Evolutionary conservation across 768 basidiomycete species (phyloP), one percentile per base, ranked within the genome.

Genomic region (Rhodotorula paludigena): DNA sequence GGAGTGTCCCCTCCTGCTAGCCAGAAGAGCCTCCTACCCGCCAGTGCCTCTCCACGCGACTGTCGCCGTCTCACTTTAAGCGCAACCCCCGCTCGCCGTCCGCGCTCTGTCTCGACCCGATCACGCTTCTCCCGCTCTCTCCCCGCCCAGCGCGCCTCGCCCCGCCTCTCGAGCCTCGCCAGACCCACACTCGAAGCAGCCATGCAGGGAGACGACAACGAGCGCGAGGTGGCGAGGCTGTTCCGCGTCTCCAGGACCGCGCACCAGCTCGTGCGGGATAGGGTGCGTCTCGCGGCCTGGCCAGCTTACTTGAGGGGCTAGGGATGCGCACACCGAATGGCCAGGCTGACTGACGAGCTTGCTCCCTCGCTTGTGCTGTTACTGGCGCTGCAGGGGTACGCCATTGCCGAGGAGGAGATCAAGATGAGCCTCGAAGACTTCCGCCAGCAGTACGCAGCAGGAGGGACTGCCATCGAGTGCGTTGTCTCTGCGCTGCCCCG

Each of bases 221-320:
- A 73, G 36, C 68, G 69, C 67, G 80, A 81, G 64, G 73, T 79
- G 44, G 76, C 92, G 65, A 87, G 86, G 76, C 83, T 98, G 76
- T 98, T 92, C 91, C 89, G 93, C 76, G 92, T 98, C 70, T 92
- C 92, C 79, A 82, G 90, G 75, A 98, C 96, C 56, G 88, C 97
- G 49, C 93, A 97, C 77, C 94, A 99, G 80, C 86, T 99, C 59
- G 90, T 93, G 70, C 85, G 87, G 78, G 94, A 99, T 79, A 85
- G 96, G 82, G 96, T 97, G 69, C 80, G 81, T 75, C 44, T 3
- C 25, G 14, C 28, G 25, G 28, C 7, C 16, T 30, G 14, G 14
- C 11, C 49, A 9, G 25, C 23, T n/a, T 41, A 41, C 11, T 11
- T 20, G 41, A 41, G 41, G 12, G 41, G 41, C 41, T 41, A 20